phyloP scores from a whole-genome alignment of 805 yeast species.

The Kodamaea kakaduensis region DNA sequence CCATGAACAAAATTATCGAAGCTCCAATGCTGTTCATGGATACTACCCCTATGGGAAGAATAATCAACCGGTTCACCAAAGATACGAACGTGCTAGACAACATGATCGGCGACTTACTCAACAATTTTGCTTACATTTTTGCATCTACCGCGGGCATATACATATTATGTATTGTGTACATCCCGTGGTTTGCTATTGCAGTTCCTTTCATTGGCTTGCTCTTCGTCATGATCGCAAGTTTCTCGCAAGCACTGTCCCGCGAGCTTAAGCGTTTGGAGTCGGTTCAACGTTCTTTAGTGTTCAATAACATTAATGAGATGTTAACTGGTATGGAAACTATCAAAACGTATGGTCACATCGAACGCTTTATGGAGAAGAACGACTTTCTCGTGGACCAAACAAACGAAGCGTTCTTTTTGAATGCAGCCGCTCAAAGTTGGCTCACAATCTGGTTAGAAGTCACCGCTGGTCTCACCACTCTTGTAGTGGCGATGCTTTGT shows the following conservation, averaged over 20 bases:
- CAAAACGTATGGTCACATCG: slow-evolving; percentile 49
- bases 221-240: slow-evolving; percentile 44
- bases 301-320: slow-evolving; percentile 67
- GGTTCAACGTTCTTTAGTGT: slow-evolving; percentile 63
- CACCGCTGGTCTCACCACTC: slow-evolving; percentile 46
- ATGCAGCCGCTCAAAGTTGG: slow-evolving; percentile 72
- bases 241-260: slow-evolving; percentile 67
- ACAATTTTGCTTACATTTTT: slow-evolving; percentile 53
- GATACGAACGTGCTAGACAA: slow-evolving; percentile 84
- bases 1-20: slow-evolving; percentile 59
- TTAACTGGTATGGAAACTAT: slow-evolving; percentile 64
- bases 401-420: slow-evolving; percentile 64
- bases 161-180: slow-evolving; percentile 59
- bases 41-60: slow-evolving; percentile 86
- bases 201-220: slow-evolving; percentile 49
- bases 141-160: slow-evolving; percentile 58
- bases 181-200: slow-evolving; percentile 73
- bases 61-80: slow-evolving; percentile 79
- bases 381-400: slow-evolving; percentile 48
- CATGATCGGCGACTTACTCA: slow-evolving; percentile 65
- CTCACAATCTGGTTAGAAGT: slow-evolving; percentile 57
- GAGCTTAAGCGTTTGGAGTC: slow-evolving; percentile 78
- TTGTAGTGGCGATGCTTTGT: slow-evolving; percentile 56
- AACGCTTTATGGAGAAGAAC: slow-evolving; percentile 47
- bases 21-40: slow-evolving; percentile 85